Evolutionary conservation across 1,284 basidiomycete genomes (phyloP).

Genomic region (Ustilago sp.): DNA sequence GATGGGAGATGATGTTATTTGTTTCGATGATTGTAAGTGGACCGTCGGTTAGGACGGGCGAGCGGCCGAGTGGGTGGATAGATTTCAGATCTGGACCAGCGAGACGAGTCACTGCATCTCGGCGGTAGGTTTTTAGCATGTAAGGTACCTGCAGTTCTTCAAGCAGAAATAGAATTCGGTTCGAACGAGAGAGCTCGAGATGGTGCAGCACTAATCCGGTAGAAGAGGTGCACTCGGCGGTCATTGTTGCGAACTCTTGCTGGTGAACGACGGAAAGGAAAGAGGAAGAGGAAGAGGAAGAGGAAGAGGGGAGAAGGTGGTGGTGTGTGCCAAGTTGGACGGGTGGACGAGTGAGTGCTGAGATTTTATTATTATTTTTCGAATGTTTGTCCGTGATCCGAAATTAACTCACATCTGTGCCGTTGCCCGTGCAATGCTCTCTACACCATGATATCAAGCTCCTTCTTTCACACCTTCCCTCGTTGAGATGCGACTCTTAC

Average conservation of each 20-base stretch:
- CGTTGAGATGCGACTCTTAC: too few species aligned
- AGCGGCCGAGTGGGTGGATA: conserved; percentile 43
- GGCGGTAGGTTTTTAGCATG: conserved; percentile 30
- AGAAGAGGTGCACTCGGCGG: neutral
- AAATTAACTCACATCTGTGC: neutral
- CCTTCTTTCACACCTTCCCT: too few species aligned
- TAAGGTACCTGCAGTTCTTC: conserved; percentile 39
- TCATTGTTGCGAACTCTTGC: neutral
- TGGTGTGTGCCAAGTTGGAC: neutral
- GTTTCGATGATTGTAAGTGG: conserved; percentile 38
- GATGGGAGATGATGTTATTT: conserved; percentile 37
- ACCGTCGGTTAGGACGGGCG: conserved; percentile 39
- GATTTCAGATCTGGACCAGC: conserved; percentile 39
- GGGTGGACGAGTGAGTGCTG: neutral
- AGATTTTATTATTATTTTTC: neutral
- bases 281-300: neutral
- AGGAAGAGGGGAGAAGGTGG: neutral
- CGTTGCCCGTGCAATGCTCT: too few species aligned
- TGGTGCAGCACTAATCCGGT: conserved; percentile 41
- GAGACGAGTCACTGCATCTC: conserved; percentile 35
- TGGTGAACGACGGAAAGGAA: neutral
- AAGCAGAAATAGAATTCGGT: conserved; percentile 37
- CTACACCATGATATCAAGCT: too few species aligned
- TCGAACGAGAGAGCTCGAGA: conserved; percentile 36
- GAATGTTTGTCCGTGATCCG: neutral